Evolutionary conservation across 768 basidiomycete species (phyloP).

Genomic region (Leucocoprinus leucothites): DNA sequence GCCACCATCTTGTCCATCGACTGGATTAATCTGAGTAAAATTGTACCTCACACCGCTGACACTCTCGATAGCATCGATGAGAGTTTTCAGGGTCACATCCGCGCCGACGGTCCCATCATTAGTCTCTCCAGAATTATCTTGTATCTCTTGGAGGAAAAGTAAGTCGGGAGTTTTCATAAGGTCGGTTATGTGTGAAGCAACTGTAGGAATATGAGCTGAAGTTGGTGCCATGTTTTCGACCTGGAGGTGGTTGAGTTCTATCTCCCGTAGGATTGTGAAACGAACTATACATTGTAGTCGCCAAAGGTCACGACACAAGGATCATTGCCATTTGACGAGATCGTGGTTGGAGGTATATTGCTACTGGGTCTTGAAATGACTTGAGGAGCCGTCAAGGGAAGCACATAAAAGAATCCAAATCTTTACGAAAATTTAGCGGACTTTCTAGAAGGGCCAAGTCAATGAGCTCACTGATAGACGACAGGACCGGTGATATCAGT

Average conservation of each 20-base stretch:
- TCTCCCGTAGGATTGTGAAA: background rate
- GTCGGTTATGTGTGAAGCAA: conserved; percentile 51
- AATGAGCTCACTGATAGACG: conserved; percentile 42
- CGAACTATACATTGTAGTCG: conserved; percentile 49
- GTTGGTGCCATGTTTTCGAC: conserved; percentile 55
- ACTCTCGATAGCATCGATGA: conserved; percentile 46
- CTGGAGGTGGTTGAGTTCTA: conserved; percentile 21
- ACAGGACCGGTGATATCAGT: conserved; percentile 55
- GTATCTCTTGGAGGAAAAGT: conserved; percentile 63
- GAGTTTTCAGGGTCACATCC: conserved; percentile 47
- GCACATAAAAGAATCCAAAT: conserved; percentile 54
- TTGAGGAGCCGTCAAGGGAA: conserved; percentile 53
- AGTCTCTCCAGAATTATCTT: conserved; percentile 51
- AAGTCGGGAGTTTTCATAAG: conserved; percentile 52
- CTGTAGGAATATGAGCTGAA: conserved; percentile 41
- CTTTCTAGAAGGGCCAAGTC: background rate
- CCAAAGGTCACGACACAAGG: conserved; percentile 49
- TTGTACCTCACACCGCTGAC: conserved; percentile 42
- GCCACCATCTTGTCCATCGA: conserved; percentile 56
- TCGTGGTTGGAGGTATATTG: conserved; percentile 34
- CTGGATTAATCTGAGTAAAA: conserved; percentile 48
- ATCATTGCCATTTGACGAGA: conserved; percentile 30
- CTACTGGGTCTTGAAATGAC: conserved; percentile 37
- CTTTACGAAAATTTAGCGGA: conserved; percentile 16
- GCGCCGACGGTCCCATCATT: conserved; percentile 54